A percentile compares a stretch with the other conserved stretches of the same genome.
These are phyloP conservation scores for Neurospora discreta DNA, from an alignment of 495 filamentous ascomycete species.

Conservation along the genomic window DNA sequence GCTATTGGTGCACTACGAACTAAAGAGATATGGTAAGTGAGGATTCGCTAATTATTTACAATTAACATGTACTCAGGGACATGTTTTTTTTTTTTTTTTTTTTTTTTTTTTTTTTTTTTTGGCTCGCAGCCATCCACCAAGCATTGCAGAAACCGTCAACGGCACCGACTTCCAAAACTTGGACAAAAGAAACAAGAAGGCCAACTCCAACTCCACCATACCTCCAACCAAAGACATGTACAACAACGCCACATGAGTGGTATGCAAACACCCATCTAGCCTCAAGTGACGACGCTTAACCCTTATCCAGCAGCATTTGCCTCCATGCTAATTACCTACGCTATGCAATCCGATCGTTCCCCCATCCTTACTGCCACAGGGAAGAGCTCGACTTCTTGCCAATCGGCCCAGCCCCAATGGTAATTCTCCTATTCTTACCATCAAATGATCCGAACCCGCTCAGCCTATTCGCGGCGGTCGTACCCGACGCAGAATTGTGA, in stretches of 20 bases:
- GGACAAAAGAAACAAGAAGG: neutral
- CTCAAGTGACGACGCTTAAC: neutral
- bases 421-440: slow-evolving; percentile 24
- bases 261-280: neutral
- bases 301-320: neutral
- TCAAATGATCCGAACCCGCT: neutral
- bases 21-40: neutral
- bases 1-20: neutral
- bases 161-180: neutral
- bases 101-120: too few species aligned
- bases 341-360: neutral
- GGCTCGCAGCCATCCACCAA: neutral
- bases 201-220: neutral
- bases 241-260: neutral
- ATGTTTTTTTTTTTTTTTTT: too few species aligned
- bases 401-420: slow-evolving; percentile 11
- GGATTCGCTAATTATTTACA: neutral
- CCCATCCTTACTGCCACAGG: neutral
- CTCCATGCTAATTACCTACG: neutral
- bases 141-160: neutral
- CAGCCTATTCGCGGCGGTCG: neutral
- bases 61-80: neutral
- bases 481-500: neutral
- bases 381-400: neutral
- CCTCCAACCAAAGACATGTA: neutral